These are phyloP conservation scores for Coniosporium apollinis DNA, from an alignment of 495 filamentous ascomycete species.

Conservation along the genomic window DNA sequence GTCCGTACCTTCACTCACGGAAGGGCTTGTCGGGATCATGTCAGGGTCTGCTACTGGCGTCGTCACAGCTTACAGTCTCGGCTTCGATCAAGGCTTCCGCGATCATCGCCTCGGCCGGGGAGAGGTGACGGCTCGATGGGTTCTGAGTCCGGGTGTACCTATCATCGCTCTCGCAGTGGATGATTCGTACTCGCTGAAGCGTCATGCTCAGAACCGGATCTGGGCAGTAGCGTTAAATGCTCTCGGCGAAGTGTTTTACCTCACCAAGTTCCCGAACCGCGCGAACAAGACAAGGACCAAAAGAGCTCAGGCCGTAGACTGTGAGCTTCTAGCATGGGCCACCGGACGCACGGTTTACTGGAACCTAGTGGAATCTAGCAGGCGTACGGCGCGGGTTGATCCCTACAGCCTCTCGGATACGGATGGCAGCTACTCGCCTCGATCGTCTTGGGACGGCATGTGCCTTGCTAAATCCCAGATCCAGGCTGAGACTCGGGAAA, in stretches of 20 bases:
- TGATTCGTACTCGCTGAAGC: conserved; percentile 52
- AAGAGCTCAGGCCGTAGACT: conserved; percentile 26
- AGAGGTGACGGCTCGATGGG: conserved; percentile 71
- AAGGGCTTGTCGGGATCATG: conserved; percentile 66
- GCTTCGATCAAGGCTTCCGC: conserved; percentile 40
- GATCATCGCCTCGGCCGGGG: conserved; percentile 52
- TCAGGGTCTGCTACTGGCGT: conserved; percentile 73
- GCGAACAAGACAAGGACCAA: conserved; percentile 12
- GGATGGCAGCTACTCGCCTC: conserved; percentile 52
- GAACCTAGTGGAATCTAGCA: conserved; percentile 60
- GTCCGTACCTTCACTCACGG: conserved; percentile 49
- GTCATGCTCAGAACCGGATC: conserved; percentile 49
- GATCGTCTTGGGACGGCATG: conserved; percentile 54
- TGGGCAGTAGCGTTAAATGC: conserved; percentile 87
- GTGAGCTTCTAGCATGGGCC: conserved; percentile 58
- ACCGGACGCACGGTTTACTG: conserved; percentile 62
- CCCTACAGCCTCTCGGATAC: conserved; percentile 41
- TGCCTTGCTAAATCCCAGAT: conserved; percentile 52
- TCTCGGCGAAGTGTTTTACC: conserved; percentile 76
- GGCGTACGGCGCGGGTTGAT: conserved; percentile 53
- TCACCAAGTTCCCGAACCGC: conserved; percentile 46
- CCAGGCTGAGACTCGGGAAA: conserved; percentile 58
- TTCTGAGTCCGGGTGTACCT: conserved; percentile 79
- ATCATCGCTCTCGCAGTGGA: conserved; percentile 78
- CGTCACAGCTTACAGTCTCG: conserved; percentile 68